Percentiles rank a stretch among this genome's conserved stretches.
phyloP scores from a whole-genome alignment of 495 filamentous ascomycete genomes.

The Opeltia flavorubescens region DNA sequence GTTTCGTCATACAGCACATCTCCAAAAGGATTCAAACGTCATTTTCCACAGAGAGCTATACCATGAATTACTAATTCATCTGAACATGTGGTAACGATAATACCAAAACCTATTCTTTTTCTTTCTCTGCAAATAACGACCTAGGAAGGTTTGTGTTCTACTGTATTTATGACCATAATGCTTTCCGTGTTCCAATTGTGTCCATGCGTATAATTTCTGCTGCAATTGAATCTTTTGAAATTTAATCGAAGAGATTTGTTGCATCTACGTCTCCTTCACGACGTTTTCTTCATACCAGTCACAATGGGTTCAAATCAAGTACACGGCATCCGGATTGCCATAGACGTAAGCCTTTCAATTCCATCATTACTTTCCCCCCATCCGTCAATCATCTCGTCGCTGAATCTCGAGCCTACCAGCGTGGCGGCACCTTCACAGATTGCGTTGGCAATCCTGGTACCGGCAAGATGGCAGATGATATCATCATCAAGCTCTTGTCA shows the following conservation, averaged over 20 bases:
- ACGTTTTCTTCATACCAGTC: neutral
- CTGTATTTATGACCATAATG: too few species aligned
- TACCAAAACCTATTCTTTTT: too few species aligned
- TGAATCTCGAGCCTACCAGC: slow-evolving; percentile 22
- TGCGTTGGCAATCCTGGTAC: slow-evolving; percentile 50
- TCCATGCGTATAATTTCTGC: too few species aligned
- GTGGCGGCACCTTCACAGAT: slow-evolving; percentile 61
- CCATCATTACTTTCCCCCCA: neutral
- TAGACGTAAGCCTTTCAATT: slow-evolving; percentile 12
- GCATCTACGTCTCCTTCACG: neutral
- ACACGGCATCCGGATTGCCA: slow-evolving; percentile 18
- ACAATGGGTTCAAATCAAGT: slow-evolving; percentile 12
- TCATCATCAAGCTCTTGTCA: slow-evolving; percentile 81
- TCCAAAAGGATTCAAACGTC: too few species aligned
- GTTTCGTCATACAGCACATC: too few species aligned
- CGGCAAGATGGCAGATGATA: slow-evolving; percentile 47
- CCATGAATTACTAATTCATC: too few species aligned
- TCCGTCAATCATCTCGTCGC: neutral
- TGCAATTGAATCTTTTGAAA: too few species aligned
- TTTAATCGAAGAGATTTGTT: neutral
- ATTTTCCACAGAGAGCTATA: too few species aligned
- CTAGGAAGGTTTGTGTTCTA: too few species aligned
- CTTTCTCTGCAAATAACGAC: too few species aligned
- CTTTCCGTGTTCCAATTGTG: too few species aligned
- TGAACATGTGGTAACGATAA: too few species aligned